These are phyloP conservation scores for Rosa hybrid DNA, from an alignment of 331 rosid genomes.

Conservation along the genomic window DNA sequence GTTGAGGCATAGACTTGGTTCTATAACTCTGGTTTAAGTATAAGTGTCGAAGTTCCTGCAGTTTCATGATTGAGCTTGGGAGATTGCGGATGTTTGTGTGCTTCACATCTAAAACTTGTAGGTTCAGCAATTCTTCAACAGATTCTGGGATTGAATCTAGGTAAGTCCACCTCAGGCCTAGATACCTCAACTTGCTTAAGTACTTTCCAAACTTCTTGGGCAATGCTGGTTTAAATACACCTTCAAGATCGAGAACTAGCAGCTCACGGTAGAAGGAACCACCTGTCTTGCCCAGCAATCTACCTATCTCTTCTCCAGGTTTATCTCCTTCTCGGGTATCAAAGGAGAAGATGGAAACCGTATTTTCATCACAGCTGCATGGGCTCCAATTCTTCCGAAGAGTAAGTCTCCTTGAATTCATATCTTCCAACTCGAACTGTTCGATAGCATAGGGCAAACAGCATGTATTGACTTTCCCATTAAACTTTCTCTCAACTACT, in stretches of 20 bases:
- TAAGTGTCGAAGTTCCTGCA: slow-evolving; percentile 32
- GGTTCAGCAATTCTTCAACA: slow-evolving; percentile 29
- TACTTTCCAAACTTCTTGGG: slow-evolving; percentile 21
- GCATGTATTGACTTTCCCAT: slow-evolving; percentile 36
- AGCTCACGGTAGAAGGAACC: slow-evolving; percentile 16
- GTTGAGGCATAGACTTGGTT: slow-evolving; percentile 23
- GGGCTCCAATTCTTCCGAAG: too few relatives aligned
- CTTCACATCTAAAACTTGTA: slow-evolving; percentile 37
- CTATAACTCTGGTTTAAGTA: slow-evolving; percentile 31
- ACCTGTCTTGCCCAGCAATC: slow-evolving; percentile 28
- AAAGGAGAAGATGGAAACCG: too few relatives aligned
- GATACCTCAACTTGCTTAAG: slow-evolving; percentile 26
- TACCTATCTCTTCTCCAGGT: not conserved
- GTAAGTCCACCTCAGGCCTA: slow-evolving; percentile 45
- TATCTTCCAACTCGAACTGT: slow-evolving; percentile 4
- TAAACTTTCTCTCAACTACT: slow-evolving; percentile 24
- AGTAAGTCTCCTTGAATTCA: too few relatives aligned
- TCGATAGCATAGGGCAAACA: slow-evolving; percentile 20
- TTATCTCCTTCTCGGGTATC: too few relatives aligned
- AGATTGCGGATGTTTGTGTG: slow-evolving; percentile 26
- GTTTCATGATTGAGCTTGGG: slow-evolving; percentile 40
- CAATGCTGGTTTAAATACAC: slow-evolving; percentile 37
- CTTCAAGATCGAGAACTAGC: slow-evolving; percentile 30
- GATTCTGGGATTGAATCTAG: slow-evolving; percentile 27
- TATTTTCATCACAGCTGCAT: too few relatives aligned